phyloP scores from a whole-genome alignment of 1,139 yeast species.

The Taphrina flavorubra region DNA sequence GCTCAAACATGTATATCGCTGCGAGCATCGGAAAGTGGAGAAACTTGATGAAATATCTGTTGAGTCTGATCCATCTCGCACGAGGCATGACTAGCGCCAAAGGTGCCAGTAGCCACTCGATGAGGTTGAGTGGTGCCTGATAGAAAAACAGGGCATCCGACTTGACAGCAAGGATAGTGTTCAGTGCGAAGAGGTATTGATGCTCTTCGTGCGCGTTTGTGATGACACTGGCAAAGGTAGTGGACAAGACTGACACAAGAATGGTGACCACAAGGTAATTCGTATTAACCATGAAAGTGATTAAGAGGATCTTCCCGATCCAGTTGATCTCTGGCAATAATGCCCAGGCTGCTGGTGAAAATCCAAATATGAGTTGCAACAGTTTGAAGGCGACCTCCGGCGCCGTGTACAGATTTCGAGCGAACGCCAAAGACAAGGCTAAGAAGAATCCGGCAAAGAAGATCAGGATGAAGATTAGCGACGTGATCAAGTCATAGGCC shows the following conservation, averaged over 20 bases:
- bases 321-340: slow-evolving; percentile 62
- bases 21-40: slow-evolving; percentile 54
- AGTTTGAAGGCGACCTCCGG: slow-evolving; percentile 62
- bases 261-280: slow-evolving; percentile 66
- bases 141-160: slow-evolving; percentile 54
- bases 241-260: slow-evolving; percentile 62
- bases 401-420: slow-evolving; percentile 57
- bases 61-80: slow-evolving; percentile 50
- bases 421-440: slow-evolving; percentile 61
- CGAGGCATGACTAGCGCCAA: slow-evolving; percentile 51
- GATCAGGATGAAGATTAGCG: slow-evolving; percentile 60
- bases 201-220: slow-evolving; percentile 54
- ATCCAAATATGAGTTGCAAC: slow-evolving; percentile 64
- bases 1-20: slow-evolving; percentile 52
- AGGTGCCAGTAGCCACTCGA: slow-evolving; percentile 52
- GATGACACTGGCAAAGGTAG: slow-evolving; percentile 53
- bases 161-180: slow-evolving; percentile 54
- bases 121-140: slow-evolving; percentile 53
- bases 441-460: slow-evolving; percentile 66
- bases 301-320: slow-evolving; percentile 59
- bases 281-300: slow-evolving; percentile 62
- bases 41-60: slow-evolving; percentile 52
- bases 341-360: slow-evolving; percentile 69
- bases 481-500: slow-evolving; percentile 63
- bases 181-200: slow-evolving; percentile 53